A percentile compares a stretch with the other conserved stretches of the same genome.
Evolutionary conservation across 2,329 filamentous ascomycete genomes (phyloP).

Genomic region (Botrytis porri): DNA sequence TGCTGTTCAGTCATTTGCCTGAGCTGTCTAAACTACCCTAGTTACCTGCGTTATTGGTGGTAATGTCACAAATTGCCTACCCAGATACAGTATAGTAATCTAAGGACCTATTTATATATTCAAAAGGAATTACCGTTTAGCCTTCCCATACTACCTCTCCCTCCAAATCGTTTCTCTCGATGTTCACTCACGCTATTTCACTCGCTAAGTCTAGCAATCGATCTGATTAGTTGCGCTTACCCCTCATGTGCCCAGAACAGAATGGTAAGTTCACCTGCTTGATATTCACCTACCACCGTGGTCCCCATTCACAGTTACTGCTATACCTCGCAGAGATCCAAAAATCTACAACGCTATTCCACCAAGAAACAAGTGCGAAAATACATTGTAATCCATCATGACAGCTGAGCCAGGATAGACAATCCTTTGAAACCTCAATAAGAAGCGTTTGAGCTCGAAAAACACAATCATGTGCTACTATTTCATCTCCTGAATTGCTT

Average conservation of each 20-base stretch:
- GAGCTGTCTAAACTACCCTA: neutral
- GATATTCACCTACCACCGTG: neutral
- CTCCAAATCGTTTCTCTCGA: neutral
- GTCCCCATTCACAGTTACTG: neutral
- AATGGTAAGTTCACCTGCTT: neutral
- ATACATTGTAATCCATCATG: too few relatives aligned
- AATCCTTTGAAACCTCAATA: too few relatives aligned
- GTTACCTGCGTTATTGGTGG: too few relatives aligned
- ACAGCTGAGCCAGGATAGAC: too few relatives aligned
- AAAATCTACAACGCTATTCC: too few relatives aligned
- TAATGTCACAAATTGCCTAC: neutral
- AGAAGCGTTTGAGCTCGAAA: too few relatives aligned
- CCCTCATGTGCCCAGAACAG: neutral
- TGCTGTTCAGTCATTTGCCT: neutral
- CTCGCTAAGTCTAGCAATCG: neutral
- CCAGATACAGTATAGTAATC: neutral
- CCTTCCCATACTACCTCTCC: neutral
- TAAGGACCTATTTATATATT: neutral
- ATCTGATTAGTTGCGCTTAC: too few relatives aligned
- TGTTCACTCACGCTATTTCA: rapidly evolving
- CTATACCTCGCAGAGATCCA: neutral
- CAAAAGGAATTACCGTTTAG: neutral
- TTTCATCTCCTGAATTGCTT: too few relatives aligned
- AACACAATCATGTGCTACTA: too few relatives aligned
- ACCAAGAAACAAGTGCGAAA: too few relatives aligned